A percentile compares a stretch with the other conserved stretches of the same genome.
Evolutionary conservation across 768 basidiomycete species (phyloP).

Genomic region (Cyclocybe cylindracea): DNA sequence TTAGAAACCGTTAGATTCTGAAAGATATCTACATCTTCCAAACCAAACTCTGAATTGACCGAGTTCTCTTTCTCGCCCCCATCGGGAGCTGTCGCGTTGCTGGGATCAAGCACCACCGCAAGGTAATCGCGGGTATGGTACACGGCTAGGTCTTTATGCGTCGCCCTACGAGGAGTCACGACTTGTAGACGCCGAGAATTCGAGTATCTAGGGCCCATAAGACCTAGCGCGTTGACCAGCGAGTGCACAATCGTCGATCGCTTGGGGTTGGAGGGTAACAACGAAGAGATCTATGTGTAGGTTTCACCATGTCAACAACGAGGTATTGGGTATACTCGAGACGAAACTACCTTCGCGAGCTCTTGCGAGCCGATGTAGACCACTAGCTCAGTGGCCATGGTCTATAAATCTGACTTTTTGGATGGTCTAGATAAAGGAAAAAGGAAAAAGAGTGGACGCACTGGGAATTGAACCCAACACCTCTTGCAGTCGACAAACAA

Average conservation of each 20-base stretch:
- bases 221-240: constrained; percentile 52
- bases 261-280: constrained; percentile 69
- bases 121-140: constrained; percentile 80
- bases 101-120: constrained; percentile 49
- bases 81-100: constrained; percentile 17
- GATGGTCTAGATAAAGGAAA: background rate
- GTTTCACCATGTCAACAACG: background rate
- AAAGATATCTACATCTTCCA: constrained; percentile 33
- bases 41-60: constrained; percentile 46
- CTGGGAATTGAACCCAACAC: constrained; percentile 21
- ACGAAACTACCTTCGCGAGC: constrained; percentile 18
- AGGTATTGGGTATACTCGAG: background rate
- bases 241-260: constrained; percentile 70
- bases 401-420: background rate
- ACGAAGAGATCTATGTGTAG: constrained; percentile 36
- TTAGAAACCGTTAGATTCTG: background rate
- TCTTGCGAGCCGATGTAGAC: constrained; percentile 26
- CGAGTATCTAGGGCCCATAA: constrained; percentile 37
- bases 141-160: constrained; percentile 51
- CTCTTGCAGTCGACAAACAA: constrained; percentile 8
- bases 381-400: constrained; percentile 8
- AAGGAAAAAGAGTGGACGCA: constrained; percentile 9
- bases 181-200: constrained; percentile 37
- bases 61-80: background rate
- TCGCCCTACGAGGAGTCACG: constrained; percentile 56